Percentiles rank a stretch among this genome's conserved stretches.
phyloP scores from a whole-genome alignment of 1,284 basidiomycete species.

The Sporisorium sorghi region DNA sequence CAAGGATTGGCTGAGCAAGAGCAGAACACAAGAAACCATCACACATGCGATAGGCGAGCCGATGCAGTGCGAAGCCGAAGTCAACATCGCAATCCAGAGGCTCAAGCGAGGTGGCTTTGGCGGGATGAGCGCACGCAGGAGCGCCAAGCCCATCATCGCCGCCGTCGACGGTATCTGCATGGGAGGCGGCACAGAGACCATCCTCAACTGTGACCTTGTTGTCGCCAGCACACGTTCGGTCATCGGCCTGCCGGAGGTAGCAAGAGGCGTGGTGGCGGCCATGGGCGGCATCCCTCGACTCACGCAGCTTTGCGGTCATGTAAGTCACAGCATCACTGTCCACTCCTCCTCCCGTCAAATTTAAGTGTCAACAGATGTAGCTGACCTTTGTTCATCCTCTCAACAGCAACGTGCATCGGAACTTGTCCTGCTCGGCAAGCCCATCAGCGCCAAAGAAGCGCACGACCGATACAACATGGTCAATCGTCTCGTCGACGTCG shows the following conservation, averaged over 20 bases:
- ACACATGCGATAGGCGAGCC: conserved; percentile 32
- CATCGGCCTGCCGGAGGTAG: conserved; percentile 84
- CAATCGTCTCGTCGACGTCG: conserved; percentile 54
- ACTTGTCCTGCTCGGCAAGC: conserved; percentile 79
- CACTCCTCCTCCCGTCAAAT: too few species aligned
- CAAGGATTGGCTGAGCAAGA: conserved; percentile 53
- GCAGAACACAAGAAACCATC: conserved; percentile 25
- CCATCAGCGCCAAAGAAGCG: conserved; percentile 78
- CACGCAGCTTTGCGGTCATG: conserved; percentile 58
- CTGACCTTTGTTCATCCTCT: conserved; percentile 3
- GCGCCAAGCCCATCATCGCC: conserved; percentile 82
- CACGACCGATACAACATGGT: conserved; percentile 78
- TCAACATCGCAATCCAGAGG: conserved; percentile 24
- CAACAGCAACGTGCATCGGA: conserved; percentile 78
- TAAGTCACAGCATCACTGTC: conserved; percentile 16
- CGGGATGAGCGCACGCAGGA: conserved; percentile 76
- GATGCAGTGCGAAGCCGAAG: conserved; percentile 43
- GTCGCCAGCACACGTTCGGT: conserved; percentile 79
- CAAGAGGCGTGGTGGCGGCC: conserved; percentile 80
- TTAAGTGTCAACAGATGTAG: background rate
- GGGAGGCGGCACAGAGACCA: conserved; percentile 83
- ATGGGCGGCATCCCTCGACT: conserved; percentile 76
- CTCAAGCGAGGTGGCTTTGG: conserved; percentile 77
- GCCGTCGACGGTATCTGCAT: conserved; percentile 83
- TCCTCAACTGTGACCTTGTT: conserved; percentile 85